Base-by-base conservation (phyloP, 176 grass and related monocot genomes). In the Oryza rufipogon region DNA sequence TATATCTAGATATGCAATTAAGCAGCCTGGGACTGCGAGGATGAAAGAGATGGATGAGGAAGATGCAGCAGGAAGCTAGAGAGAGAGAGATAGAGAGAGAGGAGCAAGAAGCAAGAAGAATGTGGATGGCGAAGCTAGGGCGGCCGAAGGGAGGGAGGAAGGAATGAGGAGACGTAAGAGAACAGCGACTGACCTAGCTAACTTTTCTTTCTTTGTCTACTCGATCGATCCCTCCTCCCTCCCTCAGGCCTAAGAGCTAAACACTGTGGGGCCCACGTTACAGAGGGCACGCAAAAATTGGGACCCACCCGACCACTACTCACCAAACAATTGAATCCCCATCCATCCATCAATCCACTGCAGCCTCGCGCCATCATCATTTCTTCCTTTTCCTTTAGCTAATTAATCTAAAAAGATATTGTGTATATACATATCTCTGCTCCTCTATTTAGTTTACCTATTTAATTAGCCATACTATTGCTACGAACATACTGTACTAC, bases 81-180 rank as follows among this genome's bases (percentile, higher is more conserved):
- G 68, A 80, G 78, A 64, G 28, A 28, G 28, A 28, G 28, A 28
- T 0, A 28, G 30, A 32, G 30, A 32, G 64, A 69, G 1, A 6
- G 14, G 54, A n/a, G 45, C 46, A 28, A 14, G 2, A 30, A 66
- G 44, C 2, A 5, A 45, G 77, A 41, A 4, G 56, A 80, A 9
- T 6, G 22, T 2, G 38, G 11, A 16, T 34, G 76, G 68, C 28
- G 42, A 44, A 44, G 42, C 42, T 44, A 44, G 42, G 7, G 42
- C 9, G 42, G 42, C 42, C 42, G 39, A 20, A 22, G 73, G 41
- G 66, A 30, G 23, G 61, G 66, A 30, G 25, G 61, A 9, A 20
- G 80, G 14, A n/a, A n/a, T n/a, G n/a, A 74, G 82, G 65, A 88
- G 90, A 69, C 85, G 90, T 88, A 88, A 66, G 80, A 89, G 90